A percentile compares a stretch with the other conserved stretches of the same genome.
Evolutionary conservation across 495 filamentous ascomycete genomes (phyloP).

Genomic region (Podospora australis): DNA sequence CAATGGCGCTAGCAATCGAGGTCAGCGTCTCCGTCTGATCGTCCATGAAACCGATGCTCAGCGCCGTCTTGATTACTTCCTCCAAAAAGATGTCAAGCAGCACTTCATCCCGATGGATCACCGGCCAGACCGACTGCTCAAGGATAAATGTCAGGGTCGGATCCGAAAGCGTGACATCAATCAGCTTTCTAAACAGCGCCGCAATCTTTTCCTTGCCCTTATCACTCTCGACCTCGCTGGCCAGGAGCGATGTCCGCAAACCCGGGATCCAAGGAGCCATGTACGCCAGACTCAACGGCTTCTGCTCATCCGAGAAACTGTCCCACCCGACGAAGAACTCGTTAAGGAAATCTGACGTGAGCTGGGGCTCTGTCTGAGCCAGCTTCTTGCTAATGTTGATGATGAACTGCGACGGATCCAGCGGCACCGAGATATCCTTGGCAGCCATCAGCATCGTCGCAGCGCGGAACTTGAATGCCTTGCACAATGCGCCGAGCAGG

Average conservation of each 20-base stretch:
- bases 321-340: slow-evolving; percentile 67
- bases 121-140: slow-evolving; percentile 55
- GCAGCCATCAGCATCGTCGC: slow-evolving; percentile 52
- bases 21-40: slow-evolving; percentile 54
- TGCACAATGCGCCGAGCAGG: slow-evolving; percentile 54
- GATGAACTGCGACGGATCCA: slow-evolving; percentile 56
- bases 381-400: slow-evolving; percentile 56
- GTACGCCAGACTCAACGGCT: slow-evolving; percentile 56
- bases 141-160: slow-evolving; percentile 49
- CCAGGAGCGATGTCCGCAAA: slow-evolving; percentile 48
- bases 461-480: slow-evolving; percentile 56
- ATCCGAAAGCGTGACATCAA: slow-evolving; percentile 53
- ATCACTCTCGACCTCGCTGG: slow-evolving; percentile 52
- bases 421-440: slow-evolving; percentile 53
- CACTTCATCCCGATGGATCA: slow-evolving; percentile 55
- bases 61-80: slow-evolving; percentile 53
- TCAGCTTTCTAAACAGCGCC: slow-evolving; percentile 54
- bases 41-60: slow-evolving; percentile 48
- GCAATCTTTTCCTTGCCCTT: slow-evolving; percentile 56
- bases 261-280: slow-evolving; percentile 61
- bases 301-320: slow-evolving; percentile 54
- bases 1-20: slow-evolving; percentile 53
- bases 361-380: slow-evolving; percentile 53
- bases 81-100: slow-evolving; percentile 58
- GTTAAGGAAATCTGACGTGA: slow-evolving; percentile 60